Percentiles rank a stretch among this genome's conserved stretches.
These are phyloP conservation scores for Phytophthora macrochlamydospora DNA, from an alignment of 352 stramenopile species.

Conservation along the genomic window DNA sequence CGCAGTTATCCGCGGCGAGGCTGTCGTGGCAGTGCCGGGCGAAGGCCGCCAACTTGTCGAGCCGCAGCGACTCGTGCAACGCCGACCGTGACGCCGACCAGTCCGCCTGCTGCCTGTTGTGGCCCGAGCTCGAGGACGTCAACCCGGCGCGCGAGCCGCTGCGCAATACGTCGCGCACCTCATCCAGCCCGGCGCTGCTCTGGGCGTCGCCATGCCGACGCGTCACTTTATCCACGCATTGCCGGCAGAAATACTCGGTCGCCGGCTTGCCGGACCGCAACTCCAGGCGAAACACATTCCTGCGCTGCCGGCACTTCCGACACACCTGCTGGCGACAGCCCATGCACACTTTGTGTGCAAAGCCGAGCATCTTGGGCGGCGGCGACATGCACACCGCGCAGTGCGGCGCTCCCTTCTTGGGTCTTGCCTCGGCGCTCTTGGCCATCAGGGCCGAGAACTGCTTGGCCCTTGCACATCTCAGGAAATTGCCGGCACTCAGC, in stretches of 20 bases:
- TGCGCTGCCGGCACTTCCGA: constrained; percentile 45
- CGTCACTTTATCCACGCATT: constrained; percentile 54
- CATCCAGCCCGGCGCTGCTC: constrained; percentile 23
- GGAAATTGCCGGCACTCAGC: constrained; percentile 49
- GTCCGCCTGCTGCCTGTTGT: constrained; percentile 6
- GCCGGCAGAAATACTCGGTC: constrained; percentile 52
- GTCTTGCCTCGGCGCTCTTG: constrained; percentile 14
- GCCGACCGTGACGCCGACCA: constrained; percentile 19
- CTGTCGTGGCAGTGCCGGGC: constrained; percentile 28
- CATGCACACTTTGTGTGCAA: constrained; percentile 48
- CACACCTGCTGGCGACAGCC: constrained; percentile 54
- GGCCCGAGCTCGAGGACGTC: constrained; percentile 12
- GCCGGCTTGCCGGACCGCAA: constrained; percentile 49
- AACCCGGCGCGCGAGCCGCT: constrained; percentile 16
- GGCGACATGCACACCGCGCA: constrained; percentile 51
- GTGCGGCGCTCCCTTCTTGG: constrained; percentile 30
- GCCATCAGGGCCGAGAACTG: constrained; percentile 55
- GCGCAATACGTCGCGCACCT: constrained; percentile 35
- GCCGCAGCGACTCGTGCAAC: constrained; percentile 10
- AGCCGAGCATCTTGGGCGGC: constrained; percentile 36
- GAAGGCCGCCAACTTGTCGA: constrained; percentile 37
- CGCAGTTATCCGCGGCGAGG: constrained; percentile 17
- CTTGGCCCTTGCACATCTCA: constrained; percentile 47
- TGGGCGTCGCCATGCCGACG: constrained; percentile 10
- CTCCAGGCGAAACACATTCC: constrained; percentile 54